Percentiles rank a stretch among this genome's conserved stretches.
These are phyloP conservation scores for Neurospora cerealis DNA, from an alignment of 495 filamentous ascomycete species.

Conservation along the genomic window DNA sequence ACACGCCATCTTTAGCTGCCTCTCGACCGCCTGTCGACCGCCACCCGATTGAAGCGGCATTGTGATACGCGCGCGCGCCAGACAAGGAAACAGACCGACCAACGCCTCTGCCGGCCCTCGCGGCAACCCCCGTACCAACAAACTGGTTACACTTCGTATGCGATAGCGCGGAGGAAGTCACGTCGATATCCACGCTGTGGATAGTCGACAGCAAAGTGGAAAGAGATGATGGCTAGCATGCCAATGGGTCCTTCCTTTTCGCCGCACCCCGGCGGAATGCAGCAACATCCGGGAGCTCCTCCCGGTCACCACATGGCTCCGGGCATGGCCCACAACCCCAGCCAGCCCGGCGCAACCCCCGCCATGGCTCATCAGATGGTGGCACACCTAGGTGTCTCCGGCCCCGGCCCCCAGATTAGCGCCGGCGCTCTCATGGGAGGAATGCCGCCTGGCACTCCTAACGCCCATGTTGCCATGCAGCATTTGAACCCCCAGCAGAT, in stretches of 20 bases:
- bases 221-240: constrained; percentile 53
- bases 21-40: constrained; percentile 8
- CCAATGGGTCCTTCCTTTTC: constrained; percentile 56
- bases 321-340: constrained; percentile 47
- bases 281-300: constrained; percentile 60
- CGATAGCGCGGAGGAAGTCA: constrained; percentile 24
- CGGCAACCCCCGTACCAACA: background rate
- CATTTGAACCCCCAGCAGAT: constrained; percentile 63
- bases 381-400: constrained; percentile 78
- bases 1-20: background rate
- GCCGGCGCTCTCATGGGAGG: constrained; percentile 68
- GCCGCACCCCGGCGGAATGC: constrained; percentile 60
- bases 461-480: constrained; percentile 61
- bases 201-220: constrained; percentile 29
- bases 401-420: constrained; percentile 67
- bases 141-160: constrained; percentile 28
- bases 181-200: constrained; percentile 44
- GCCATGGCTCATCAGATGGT: constrained; percentile 59
- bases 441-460: constrained; percentile 70
- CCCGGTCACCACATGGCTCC: constrained; percentile 60
- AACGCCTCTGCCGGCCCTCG: background rate
- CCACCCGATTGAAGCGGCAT: constrained; percentile 4
- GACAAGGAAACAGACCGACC: background rate
- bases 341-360: constrained; percentile 56
- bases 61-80: constrained; percentile 6